Evolutionary conservation across 768 basidiomycete genomes (phyloP).

Genomic region (Mrakia hoshinonis): DNA sequence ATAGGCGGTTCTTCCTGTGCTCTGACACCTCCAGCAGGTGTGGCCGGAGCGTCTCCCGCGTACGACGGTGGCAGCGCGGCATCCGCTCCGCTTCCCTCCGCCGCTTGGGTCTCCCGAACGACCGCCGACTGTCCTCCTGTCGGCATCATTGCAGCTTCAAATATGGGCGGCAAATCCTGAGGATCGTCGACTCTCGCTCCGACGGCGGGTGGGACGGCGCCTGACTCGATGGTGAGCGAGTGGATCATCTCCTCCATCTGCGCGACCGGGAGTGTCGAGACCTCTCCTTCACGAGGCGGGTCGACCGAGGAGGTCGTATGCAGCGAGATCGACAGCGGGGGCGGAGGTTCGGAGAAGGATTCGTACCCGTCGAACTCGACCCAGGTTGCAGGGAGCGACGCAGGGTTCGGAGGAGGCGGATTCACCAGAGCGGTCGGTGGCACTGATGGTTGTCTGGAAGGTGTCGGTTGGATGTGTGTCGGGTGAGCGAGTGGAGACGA

Average conservation of each 20-base stretch:
- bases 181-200: constrained; percentile 25
- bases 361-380: constrained; percentile 25
- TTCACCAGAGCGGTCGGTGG: background rate
- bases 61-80: too few species aligned
- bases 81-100: too few species aligned
- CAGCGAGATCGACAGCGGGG: constrained; percentile 9
- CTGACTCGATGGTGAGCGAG: constrained; percentile 18
- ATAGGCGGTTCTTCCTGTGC: too few species aligned
- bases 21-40: too few species aligned
- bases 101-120: too few species aligned
- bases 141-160: background rate
- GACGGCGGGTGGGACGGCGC: background rate
- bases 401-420: constrained; percentile 1
- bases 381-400: constrained; percentile 20
- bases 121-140: too few species aligned
- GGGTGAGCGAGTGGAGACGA: background rate
- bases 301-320: constrained; percentile 15
- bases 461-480: background rate
- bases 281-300: constrained; percentile 25
- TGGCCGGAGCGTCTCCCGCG: too few species aligned
- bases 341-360: constrained; percentile 16
- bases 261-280: background rate
- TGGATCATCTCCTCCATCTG: constrained; percentile 19
- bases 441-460: background rate
- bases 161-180: constrained; percentile 26